Conservation (phyloP, 805 yeast species). For the Yarrowia sp. region DNA sequence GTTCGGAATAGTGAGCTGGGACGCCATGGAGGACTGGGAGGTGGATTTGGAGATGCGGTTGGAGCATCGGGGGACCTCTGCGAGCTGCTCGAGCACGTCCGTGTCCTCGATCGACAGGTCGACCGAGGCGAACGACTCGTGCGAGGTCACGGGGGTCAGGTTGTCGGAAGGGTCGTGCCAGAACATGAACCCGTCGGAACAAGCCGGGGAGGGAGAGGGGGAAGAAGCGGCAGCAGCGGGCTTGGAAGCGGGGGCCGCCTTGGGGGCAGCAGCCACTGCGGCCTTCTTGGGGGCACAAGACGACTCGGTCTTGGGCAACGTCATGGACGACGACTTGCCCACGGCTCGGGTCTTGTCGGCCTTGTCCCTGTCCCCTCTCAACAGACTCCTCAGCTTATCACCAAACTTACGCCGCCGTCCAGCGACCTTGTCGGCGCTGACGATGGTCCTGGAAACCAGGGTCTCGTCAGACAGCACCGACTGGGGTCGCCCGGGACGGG, state of each 20-base stretch:
- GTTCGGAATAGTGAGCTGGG: conserved; percentile 38
- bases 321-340: not conserved
- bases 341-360: not conserved
- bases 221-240: not conserved
- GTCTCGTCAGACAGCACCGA: conserved; percentile 36
- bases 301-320: conserved; percentile 12
- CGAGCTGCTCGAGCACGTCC: conserved; percentile 34
- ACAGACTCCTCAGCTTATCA: conserved; percentile 38
- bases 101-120: conserved; percentile 20
- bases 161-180: conserved; percentile 38
- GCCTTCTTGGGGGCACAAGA: not conserved
- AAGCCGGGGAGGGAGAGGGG: conserved; percentile 33
- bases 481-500: conserved; percentile 30
- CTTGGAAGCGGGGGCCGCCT: not conserved
- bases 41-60: conserved; percentile 35
- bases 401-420: conserved; percentile 39
- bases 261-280: not conserved
- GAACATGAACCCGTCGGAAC: conserved; percentile 38
- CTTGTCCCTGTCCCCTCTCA: conserved; percentile 33
- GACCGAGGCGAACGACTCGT: conserved; percentile 26
- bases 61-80: conserved; percentile 36
- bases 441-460: conserved; percentile 33
- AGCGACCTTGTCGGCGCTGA: conserved; percentile 36
- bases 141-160: conserved; percentile 34
- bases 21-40: conserved; percentile 35